Percentiles rank a stretch among this genome's conserved stretches.
These are phyloP conservation scores for Aureobasidium lini DNA, from an alignment of 2,329 filamentous ascomycete species.

Conservation along the genomic window DNA sequence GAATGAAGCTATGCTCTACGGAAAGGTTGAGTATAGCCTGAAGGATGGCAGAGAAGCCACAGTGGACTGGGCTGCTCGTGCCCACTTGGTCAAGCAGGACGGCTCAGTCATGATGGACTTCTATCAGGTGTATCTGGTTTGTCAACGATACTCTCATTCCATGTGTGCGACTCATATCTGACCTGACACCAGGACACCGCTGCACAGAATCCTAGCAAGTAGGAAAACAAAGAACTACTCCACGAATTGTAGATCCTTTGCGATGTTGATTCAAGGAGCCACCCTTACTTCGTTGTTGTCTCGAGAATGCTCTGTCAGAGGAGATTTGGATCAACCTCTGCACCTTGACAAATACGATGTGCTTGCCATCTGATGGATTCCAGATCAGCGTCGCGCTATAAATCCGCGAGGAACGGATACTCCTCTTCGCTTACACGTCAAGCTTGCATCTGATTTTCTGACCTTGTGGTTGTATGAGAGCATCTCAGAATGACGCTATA, in stretches of 20 bases:
- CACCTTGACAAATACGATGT: no score
- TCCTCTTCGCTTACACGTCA: no score
- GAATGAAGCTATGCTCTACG: conserved; percentile 48
- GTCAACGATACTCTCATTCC: neutral
- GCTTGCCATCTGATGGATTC: no score
- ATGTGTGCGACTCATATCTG: neutral
- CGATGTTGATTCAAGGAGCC: no score
- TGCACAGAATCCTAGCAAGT: conserved; percentile 17
- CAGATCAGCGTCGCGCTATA: no score
- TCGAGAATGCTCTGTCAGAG: no score
- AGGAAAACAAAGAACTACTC: neutral
- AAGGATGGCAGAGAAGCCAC: conserved; percentile 41
- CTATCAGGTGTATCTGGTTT: conserved; percentile 49
- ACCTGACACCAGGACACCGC: conserved; percentile 15
- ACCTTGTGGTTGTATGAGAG: no score
- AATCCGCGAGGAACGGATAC: no score
- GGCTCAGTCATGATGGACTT: conserved; percentile 48
- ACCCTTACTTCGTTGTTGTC: no score
- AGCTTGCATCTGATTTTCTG: no score
- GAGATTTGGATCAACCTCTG: no score
- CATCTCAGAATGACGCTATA: no score
- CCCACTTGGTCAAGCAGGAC: conserved; percentile 43
- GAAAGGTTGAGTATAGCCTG: conserved; percentile 45
- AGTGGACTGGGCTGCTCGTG: conserved; percentile 50
- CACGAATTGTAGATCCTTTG: neutral